Base-by-base conservation (phyloP, 805 yeast genomes). In the Hanseniaspora singularis region DNA sequence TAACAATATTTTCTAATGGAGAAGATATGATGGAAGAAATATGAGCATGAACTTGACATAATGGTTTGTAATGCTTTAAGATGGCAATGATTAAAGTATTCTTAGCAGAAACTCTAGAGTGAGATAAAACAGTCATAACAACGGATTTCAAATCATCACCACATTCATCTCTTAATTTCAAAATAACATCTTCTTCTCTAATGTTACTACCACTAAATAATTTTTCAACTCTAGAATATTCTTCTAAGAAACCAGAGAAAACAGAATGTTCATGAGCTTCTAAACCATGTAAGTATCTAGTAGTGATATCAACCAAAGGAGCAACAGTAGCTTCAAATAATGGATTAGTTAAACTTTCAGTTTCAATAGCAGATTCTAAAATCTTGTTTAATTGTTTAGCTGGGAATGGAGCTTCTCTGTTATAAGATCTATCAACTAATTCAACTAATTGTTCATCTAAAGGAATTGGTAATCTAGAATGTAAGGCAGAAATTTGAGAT, bases 51-150 rank as follows among this genome's bases (percentile, higher is more conserved):
- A 79, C 73, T 61, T 80, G 87, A 60, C 84, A 74, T 38, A 81
- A 66, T 43, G 88, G 84, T 63, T 82, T 87, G 63, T 88, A 89
- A 49, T 76, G 80, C 51, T 79, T 77, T 59, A 89, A 71, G 52
- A 92, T 81, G 28, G 95, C 95, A 60, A 85, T 70, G 45, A 92
- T 71, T 60, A 94, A 74, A 62, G 81, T 85, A 68, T 87, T 92
- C 72, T 88, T 92, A 39, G 96, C 86, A 45, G 94, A 82, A 28
- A 88, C 92, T 62, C 95, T 79, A 15, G 94, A 77, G 64, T 94
- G 99, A 11, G 97, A 88, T 60, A 88, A 72, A 26, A 81, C 86
- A 47, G 73, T 71, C 50, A 68, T 57, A 46, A 85, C 79, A 47
- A 89, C 97, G 58, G 74, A 76, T 38, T 71, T 68, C 60, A 89